These are phyloP conservation scores for Alopecurus myosuroides DNA, from an alignment of 176 grass and related monocot species.

Conservation along the genomic window DNA sequence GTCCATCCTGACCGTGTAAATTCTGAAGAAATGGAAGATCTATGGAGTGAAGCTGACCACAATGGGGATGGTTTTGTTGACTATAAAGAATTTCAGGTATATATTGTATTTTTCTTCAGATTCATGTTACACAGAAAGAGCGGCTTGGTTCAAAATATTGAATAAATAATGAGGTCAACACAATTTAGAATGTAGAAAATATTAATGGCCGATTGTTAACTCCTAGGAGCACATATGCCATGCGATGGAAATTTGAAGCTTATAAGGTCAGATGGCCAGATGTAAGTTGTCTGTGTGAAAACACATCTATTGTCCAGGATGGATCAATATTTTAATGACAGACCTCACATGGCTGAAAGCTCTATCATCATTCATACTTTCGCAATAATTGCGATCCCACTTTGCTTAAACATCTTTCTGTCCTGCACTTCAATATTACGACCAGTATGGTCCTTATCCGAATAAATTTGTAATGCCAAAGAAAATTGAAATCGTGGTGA, in stretches of 20 bases:
- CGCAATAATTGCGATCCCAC: neutral
- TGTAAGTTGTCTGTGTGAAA: neutral
- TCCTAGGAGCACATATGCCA: neutral
- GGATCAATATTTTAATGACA: neutral
- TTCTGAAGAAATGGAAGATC: conserved; percentile 59
- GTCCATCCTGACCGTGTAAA: conserved; percentile 57
- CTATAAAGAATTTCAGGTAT: conserved; percentile 80
- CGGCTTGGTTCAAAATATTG: neutral
- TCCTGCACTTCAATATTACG: neutral
- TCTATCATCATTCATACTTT: neutral
- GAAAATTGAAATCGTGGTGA: neutral
- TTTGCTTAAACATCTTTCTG: neutral
- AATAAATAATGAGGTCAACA: conserved; percentile 9
- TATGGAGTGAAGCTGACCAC: conserved; percentile 61
- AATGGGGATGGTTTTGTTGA: conserved; percentile 62
- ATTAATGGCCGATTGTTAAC: neutral
- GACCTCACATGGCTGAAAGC: neutral
- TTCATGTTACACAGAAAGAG: neutral
- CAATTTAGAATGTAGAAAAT: neutral
- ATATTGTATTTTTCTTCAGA: neutral
- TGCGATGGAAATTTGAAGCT: neutral
- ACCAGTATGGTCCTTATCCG: neutral
- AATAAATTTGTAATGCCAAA: neutral
- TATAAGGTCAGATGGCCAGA: neutral
- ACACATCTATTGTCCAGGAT: neutral